A percentile compares a stretch with the other conserved stretches of the same genome.
phyloP scores from a whole-genome alignment of 495 filamentous ascomycete species.

The Aspergillus carlsbadensis region DNA sequence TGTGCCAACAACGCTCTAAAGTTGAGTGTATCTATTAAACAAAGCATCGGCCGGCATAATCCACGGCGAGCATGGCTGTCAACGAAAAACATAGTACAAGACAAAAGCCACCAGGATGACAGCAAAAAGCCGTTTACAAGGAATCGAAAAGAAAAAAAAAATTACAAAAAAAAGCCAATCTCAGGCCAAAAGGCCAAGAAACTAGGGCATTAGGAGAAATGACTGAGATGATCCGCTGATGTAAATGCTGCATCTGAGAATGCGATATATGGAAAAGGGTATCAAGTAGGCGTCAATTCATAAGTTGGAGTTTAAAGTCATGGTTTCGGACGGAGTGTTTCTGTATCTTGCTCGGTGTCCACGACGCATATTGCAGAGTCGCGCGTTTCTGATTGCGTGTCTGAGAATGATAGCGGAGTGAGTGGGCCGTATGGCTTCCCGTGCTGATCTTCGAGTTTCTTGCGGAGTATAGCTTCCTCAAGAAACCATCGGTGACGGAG shows the following conservation, averaged over 20 bases:
- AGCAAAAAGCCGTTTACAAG: conserved; percentile 1
- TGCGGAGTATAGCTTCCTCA: conserved; percentile 61
- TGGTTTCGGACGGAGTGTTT: conserved; percentile 18
- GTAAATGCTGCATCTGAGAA: conserved; percentile 10
- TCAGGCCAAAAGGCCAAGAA: not conserved
- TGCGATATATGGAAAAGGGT: conserved; percentile 20
- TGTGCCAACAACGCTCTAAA: not conserved
- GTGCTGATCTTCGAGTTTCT: conserved; percentile 53
- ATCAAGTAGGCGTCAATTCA: conserved; percentile 29
- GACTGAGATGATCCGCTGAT: conserved; percentile 7
- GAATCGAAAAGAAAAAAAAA: conserved; percentile 18
- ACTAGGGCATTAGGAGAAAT: conserved; percentile 18
- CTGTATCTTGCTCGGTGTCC: conserved; percentile 16
- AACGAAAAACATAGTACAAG: conserved; percentile 19
- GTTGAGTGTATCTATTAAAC: conserved; percentile 26
- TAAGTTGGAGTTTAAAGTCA: conserved; percentile 21
- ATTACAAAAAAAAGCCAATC: conserved; percentile 32
- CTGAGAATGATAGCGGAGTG: conserved; percentile 37
- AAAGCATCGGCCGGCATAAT: conserved; percentile 15
- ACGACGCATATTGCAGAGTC: conserved; percentile 29
- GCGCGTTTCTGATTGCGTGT: conserved; percentile 22
- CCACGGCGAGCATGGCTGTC: conserved; percentile 27
- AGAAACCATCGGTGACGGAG: conserved; percentile 60
- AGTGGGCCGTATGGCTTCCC: conserved; percentile 51
- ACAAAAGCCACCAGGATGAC: not conserved